These are phyloP conservation scores for Hymenoscyphus fraxineus DNA, from an alignment of 2,329 filamentous ascomycete species.

Conservation along the genomic window DNA sequence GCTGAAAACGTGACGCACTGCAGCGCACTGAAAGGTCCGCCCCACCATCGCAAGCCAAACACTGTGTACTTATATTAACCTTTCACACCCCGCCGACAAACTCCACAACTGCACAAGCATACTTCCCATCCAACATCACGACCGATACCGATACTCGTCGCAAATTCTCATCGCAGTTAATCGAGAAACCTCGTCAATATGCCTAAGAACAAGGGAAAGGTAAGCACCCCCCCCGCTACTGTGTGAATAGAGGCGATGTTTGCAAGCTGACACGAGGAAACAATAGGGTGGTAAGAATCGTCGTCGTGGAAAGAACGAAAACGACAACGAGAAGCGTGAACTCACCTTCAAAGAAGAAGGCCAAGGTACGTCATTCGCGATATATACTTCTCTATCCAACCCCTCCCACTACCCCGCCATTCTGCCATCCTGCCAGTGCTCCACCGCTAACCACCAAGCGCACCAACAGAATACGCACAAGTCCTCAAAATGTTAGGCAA, in stretches of 20 bases:
- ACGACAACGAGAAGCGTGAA: conserved; percentile 98
- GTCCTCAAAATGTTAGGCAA: conserved; percentile 96
- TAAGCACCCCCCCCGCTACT: conserved; percentile 42
- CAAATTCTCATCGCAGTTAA: conserved; percentile 7
- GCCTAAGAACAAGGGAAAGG: conserved; percentile 99
- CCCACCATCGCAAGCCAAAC: background rate
- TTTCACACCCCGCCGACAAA: background rate
- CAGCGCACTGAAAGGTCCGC: background rate
- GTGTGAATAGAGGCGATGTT: conserved; percentile 6
- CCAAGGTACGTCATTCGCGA: conserved; percentile 54
- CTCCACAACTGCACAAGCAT: conserved; percentile 9
- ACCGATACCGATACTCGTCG: conserved; percentile 1
- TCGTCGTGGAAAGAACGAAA: conserved; percentile 97
- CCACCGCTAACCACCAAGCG: conserved; percentile 16
- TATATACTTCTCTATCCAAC: background rate
- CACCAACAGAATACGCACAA: conserved; percentile 66
- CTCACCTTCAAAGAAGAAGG: conserved; percentile 98
- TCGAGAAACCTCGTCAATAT: conserved; percentile 50
- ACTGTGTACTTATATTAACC: background rate
- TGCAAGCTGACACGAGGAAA: conserved; percentile 17
- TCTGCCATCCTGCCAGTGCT: conserved; percentile 55
- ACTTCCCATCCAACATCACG: conserved; percentile 6
- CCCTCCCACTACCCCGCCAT: conserved; percentile 6
- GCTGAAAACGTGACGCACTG: conserved; percentile 4
- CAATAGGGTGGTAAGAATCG: conserved; percentile 93